Conservation (phyloP, 2,329 filamentous ascomycete species). For the Amauroascus niger region DNA sequence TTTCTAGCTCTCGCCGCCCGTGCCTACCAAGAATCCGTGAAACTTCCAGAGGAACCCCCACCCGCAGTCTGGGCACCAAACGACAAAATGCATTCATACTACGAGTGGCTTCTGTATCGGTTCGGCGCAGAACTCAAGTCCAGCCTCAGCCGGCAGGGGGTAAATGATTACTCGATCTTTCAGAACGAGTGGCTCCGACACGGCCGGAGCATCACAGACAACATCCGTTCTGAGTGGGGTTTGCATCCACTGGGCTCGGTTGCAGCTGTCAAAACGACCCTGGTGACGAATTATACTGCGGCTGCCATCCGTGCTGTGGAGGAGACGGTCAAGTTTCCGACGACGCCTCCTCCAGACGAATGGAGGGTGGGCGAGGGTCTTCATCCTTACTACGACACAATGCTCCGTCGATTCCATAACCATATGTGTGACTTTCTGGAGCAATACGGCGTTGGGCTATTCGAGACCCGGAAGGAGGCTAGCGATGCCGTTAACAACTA, state of each 20-base stretch:
- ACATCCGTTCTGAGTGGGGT: slow-evolving; percentile 17
- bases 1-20: slow-evolving; percentile 17
- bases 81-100: slow-evolving; percentile 14
- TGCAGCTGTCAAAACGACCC: slow-evolving; percentile 13
- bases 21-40: slow-evolving; percentile 17
- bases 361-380: slow-evolving; percentile 14
- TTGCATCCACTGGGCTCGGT: slow-evolving; percentile 13
- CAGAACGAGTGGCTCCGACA: slow-evolving; percentile 16
- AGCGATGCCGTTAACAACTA: slow-evolving; percentile 9
- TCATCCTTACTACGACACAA: slow-evolving; percentile 17
- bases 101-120: slow-evolving; percentile 13
- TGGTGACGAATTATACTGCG: slow-evolving; percentile 10
- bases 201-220: slow-evolving; percentile 16
- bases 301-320: slow-evolving; percentile 13
- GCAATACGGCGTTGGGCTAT: background rate
- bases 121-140: slow-evolving; percentile 14
- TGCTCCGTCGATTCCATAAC: slow-evolving; percentile 16
- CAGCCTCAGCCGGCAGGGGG: slow-evolving; percentile 3
- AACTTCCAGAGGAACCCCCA: slow-evolving; percentile 16
- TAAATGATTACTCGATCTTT: slow-evolving; percentile 7
- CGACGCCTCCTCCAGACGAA: slow-evolving; percentile 13
- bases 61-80: slow-evolving; percentile 15
- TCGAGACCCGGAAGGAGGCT: slow-evolving; percentile 2
- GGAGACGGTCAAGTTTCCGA: slow-evolving; percentile 9
- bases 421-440: slow-evolving; percentile 10